Conservation (phyloP, 306 rosid genomes). For the Vigna unguiculata region DNA sequence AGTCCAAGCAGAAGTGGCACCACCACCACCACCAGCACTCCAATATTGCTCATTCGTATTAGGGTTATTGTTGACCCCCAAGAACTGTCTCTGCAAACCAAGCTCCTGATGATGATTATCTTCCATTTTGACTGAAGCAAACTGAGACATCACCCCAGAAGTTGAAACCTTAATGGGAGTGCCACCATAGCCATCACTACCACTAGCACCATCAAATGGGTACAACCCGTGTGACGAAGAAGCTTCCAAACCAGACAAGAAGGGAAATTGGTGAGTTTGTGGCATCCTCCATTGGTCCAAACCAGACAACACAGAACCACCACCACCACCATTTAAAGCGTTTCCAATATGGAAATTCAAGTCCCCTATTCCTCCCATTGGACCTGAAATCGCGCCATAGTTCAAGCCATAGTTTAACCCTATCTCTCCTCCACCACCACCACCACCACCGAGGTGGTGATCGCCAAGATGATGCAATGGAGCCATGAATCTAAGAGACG, state of each 20-base stretch:
- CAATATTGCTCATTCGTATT: constrained; percentile 60
- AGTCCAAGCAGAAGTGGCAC: constrained; percentile 60
- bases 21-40: constrained; percentile 52
- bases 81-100: constrained; percentile 69
- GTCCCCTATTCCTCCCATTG: constrained; percentile 67
- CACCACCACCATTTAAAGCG: constrained; percentile 43
- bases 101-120: constrained; percentile 46
- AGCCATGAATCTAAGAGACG: constrained; percentile 60
- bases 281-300: constrained; percentile 68
- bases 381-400: constrained; percentile 52
- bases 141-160: constrained; percentile 18
- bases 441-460: constrained; percentile 25
- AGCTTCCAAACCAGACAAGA: constrained; percentile 63
- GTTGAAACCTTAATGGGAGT: constrained; percentile 49
- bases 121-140: constrained; percentile 72
- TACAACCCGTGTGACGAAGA: constrained; percentile 55
- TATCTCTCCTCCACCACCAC: constrained; percentile 53
- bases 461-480: constrained; percentile 64
- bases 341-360: constrained; percentile 68
- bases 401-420: constrained; percentile 65
- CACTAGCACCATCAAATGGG: constrained; percentile 50
- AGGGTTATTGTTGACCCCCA: constrained; percentile 53
- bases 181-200: constrained; percentile 26
- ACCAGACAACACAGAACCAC: constrained; percentile 49
- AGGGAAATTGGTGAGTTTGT: constrained; percentile 70